phyloP scores from a whole-genome alignment of 2,329 filamentous ascomycete species.

The Fonsecaea pedrosoi region DNA sequence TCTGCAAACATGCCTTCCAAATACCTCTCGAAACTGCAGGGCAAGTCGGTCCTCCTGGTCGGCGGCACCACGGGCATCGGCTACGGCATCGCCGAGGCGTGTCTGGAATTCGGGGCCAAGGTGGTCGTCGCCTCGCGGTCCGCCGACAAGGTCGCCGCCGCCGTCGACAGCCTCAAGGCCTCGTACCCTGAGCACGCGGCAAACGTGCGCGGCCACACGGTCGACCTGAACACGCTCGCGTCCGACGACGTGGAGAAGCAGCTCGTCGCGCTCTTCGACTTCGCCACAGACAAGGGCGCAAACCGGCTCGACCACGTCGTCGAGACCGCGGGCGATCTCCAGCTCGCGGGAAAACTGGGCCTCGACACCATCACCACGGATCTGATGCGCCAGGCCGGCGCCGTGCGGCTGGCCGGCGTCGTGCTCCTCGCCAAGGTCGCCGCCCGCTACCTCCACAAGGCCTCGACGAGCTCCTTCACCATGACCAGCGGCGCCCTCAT shows the following conservation, averaged over 20 bases:
- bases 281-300: conserved; percentile 40
- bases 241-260: conserved; percentile 51
- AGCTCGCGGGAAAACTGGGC: conserved; percentile 38
- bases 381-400: conserved; percentile 36
- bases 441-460: conserved; percentile 44
- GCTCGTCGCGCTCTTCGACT: conserved; percentile 52
- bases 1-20: conserved; percentile 32
- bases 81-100: conserved; percentile 59
- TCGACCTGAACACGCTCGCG: conserved; percentile 52
- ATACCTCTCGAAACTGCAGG: conserved; percentile 53
- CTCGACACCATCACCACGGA: conserved; percentile 43
- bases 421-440: conserved; percentile 52
- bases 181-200: conserved; percentile 49
- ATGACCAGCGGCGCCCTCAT: conserved; percentile 50
- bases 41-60: conserved; percentile 56
- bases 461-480: conserved; percentile 46
- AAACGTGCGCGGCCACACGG: conserved; percentile 47
- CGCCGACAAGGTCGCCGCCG: conserved; percentile 47
- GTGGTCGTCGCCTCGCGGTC: conserved; percentile 65
- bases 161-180: conserved; percentile 49
- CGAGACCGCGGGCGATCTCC: conserved; percentile 55
- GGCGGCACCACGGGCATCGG: conserved; percentile 62
- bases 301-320: conserved; percentile 58
- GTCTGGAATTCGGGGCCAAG: conserved; percentile 56
- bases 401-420: conserved; percentile 47